These are phyloP conservation scores for Harringtonia aguacate DNA, from an alignment of 2,329 filamentous ascomycete genomes.

Conservation along the genomic window DNA sequence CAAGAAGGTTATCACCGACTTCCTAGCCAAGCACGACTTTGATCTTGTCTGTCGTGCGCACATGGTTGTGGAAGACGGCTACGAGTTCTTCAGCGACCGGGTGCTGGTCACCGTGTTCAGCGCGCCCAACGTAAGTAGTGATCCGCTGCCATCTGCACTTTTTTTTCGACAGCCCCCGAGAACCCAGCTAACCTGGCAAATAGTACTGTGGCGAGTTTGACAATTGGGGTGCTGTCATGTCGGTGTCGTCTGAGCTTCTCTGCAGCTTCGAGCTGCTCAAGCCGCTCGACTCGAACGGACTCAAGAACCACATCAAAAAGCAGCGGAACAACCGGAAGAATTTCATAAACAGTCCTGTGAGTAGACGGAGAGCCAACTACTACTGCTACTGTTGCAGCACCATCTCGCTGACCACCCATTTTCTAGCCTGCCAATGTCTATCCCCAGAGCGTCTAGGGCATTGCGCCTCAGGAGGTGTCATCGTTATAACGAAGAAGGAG, in stretches of 20 bases:
- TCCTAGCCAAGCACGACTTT: conserved; percentile 89
- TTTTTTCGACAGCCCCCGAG: background rate
- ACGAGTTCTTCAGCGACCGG: conserved; percentile 96
- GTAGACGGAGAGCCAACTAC: conserved; percentile 24
- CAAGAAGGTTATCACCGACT: conserved; percentile 96
- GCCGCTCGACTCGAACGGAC: conserved; percentile 84
- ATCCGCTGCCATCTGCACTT: no score
- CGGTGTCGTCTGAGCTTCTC: conserved; percentile 81
- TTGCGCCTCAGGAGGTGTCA: no score
- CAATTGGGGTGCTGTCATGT: conserved; percentile 99
- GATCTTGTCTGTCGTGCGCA: conserved; percentile 94
- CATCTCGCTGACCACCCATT: background rate
- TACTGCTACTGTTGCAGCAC: background rate
- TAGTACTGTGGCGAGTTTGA: conserved; percentile 98
- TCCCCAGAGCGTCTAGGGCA: conserved; percentile 40
- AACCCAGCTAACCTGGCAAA: background rate
- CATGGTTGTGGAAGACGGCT: conserved; percentile 98
- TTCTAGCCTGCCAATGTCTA: conserved; percentile 43
- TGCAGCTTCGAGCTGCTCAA: conserved; percentile 97
- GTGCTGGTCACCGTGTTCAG: conserved; percentile 96
- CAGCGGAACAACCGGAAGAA: conserved; percentile 87
- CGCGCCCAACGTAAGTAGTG: conserved; percentile 88
- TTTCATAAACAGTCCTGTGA: conserved; percentile 91
- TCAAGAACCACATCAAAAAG: conserved; percentile 99
- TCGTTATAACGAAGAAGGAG: no score